Base-by-base conservation (phyloP, 2,329 filamentous ascomycete species). In the Fusarium falciforme region DNA sequence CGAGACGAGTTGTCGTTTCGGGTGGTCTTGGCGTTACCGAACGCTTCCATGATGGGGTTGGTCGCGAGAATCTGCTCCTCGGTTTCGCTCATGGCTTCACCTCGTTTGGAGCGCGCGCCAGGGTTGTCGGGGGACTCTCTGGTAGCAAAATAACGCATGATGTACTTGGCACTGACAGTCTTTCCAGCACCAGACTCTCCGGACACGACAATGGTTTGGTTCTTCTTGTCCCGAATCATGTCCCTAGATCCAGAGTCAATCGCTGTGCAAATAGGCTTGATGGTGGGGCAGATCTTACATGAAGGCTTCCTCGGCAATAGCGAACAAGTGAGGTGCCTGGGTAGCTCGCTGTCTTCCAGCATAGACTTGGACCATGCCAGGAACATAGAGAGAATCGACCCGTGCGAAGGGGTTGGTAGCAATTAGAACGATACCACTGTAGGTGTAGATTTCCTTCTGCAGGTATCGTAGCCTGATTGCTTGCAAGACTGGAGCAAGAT, bases 331-430 rank as follows among this genome's bases (percentile, higher is more conserved):
- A 64, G 96, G 96, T 67, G 97, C 96, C 84, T 98, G 96, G 68
- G 96, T 98, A 68, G 95, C 95, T 84, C 96, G 91, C 84, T 98
- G 95, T 85, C 96, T 98, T 80, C 96, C 96, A 66, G 96, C 95
- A 85, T 99, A 99, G 42, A 98, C 95, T 84, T 99, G 96, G n/a
- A 99, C 95, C 96, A 99, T 99, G 76, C 96, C 96, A 20, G 96
- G 95, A 12, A 99, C 96, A 84, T 99, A 99, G 80, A 99, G 91
- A 47, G 96, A 99, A 83, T 99, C 96, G 76, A 99, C 95, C 75
- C 96, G 91, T 63, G 97, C 96, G 80, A 99, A 99, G 25, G 96
- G 96, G 85, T 99, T 99, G 73, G 96, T 97, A 73, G 96, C 96
- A 86, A 99, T 99, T 78, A 99, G 89, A 75, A 99, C 96, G 81